These are phyloP conservation scores for Syncephalis fuscata DNA, from an alignment of 371 early-diverging fungal genomes.

Conservation along the genomic window DNA sequence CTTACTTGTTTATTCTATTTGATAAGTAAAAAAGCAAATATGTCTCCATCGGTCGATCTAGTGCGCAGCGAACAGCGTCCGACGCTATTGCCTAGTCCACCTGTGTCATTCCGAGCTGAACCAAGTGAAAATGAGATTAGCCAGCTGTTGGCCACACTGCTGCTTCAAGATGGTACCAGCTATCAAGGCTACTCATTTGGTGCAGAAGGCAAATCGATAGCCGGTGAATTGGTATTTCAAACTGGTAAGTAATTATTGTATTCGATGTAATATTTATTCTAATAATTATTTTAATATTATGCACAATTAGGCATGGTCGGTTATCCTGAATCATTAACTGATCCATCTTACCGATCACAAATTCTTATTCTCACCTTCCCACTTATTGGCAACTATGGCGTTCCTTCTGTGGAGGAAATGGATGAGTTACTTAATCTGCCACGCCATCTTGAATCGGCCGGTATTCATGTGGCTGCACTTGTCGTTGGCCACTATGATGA, in stretches of 20 bases:
- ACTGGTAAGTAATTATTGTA: slow-evolving; percentile 46
- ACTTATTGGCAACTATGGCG: slow-evolving; percentile 90
- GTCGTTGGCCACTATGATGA: slow-evolving; percentile 79
- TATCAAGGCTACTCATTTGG: slow-evolving; percentile 90
- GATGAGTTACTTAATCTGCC: slow-evolving; percentile 65
- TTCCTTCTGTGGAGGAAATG: slow-evolving; percentile 60
- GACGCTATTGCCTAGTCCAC: too few species aligned
- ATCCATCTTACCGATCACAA: slow-evolving; percentile 93
- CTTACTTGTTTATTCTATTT: too few species aligned
- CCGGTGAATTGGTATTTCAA: slow-evolving; percentile 96
- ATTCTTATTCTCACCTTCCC: slow-evolving; percentile 91
- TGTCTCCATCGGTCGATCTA: too few species aligned
- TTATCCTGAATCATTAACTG: slow-evolving; percentile 91
- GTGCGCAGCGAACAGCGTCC: too few species aligned
- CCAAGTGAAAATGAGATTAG: slow-evolving; percentile 14
- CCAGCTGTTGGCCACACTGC: slow-evolving; percentile 37
- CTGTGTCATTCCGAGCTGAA: too few species aligned
- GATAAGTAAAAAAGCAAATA: too few species aligned
- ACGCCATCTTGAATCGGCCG: slow-evolving; percentile 79
- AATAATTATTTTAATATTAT: neutral
- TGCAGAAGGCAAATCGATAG: slow-evolving; percentile 62
- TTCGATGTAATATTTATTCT: neutral
- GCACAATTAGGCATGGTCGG: slow-evolving; percentile 56
- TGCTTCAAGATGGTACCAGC: slow-evolving; percentile 71
- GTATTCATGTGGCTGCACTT: slow-evolving; percentile 81